A percentile compares a stretch with the other conserved stretches of the same genome.
These are phyloP conservation scores for Diaporthe citriasiana DNA, from an alignment of 2,329 filamentous ascomycete genomes.

Conservation along the genomic window DNA sequence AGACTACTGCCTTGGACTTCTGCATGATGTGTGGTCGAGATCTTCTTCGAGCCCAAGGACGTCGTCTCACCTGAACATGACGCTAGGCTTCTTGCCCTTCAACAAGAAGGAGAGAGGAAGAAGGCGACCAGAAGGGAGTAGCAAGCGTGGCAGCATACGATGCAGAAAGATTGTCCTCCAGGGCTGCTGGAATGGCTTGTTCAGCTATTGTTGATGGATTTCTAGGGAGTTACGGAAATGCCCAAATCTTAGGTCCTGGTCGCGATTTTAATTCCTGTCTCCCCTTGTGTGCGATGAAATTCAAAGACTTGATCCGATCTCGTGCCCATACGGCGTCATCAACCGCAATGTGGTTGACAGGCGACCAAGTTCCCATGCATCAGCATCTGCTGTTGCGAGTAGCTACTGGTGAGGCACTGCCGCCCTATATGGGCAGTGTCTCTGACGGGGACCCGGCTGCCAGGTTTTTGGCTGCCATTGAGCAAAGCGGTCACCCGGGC, in stretches of 20 bases:
- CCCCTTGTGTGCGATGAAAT: not conserved
- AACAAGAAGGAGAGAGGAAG: not conserved
- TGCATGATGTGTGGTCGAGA: no score
- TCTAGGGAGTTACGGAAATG: conserved; percentile 11
- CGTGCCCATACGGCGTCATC: not conserved
- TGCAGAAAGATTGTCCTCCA: not conserved
- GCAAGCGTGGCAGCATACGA: no score
- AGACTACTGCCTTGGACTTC: not conserved
- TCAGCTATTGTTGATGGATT: not conserved
- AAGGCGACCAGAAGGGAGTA: not conserved
- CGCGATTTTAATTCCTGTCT: not conserved
- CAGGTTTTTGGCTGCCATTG: not conserved
- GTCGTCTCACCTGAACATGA: not conserved
- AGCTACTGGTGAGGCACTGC: not conserved
- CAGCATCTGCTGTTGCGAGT: not conserved
- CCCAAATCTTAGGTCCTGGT: not conserved
- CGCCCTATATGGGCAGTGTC: not conserved
- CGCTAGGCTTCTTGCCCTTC: not conserved
- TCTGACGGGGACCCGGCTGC: not conserved
- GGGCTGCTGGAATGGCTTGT: no score
- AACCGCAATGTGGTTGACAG: not conserved
- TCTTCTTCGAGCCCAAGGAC: not conserved
- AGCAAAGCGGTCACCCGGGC: not conserved
- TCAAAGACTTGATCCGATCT: not conserved
- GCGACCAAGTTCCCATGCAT: not conserved